Evolutionary conservation across 2,329 filamentous ascomycete species (phyloP).

Genomic region (Aspergillus sp.): DNA sequence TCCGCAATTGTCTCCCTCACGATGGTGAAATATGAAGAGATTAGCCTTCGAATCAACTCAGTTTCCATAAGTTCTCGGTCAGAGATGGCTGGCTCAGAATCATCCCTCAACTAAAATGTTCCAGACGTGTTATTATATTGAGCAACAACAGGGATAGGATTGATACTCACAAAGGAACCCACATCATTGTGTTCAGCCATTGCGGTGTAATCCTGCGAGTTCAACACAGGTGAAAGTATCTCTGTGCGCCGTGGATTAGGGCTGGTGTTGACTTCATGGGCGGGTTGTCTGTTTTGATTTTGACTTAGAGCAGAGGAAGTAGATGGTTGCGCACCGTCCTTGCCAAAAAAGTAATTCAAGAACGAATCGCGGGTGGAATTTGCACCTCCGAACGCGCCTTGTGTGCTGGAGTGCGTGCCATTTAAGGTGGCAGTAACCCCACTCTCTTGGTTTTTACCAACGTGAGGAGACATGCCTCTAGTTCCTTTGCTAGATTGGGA

Average conservation of each 20-base stretch:
- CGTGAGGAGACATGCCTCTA: slow-evolving; percentile 79
- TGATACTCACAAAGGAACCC: slow-evolving; percentile 49
- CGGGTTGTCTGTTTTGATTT: slow-evolving; percentile 64
- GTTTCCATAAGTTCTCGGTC: slow-evolving; percentile 97
- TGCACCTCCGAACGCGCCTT: slow-evolving; percentile 60
- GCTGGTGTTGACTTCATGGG: slow-evolving; percentile 76
- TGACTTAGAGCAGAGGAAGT: slow-evolving; percentile 43
- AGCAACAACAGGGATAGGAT: not conserved
- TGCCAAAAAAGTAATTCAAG: slow-evolving; percentile 98
- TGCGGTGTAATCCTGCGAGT: slow-evolving; percentile 43
- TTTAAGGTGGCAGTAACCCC: slow-evolving; percentile 69
- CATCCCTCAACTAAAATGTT: slow-evolving; percentile 36
- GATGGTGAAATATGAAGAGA: slow-evolving; percentile 98
- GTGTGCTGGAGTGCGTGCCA: slow-evolving; percentile 61
- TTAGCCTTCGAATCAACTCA: slow-evolving; percentile 91
- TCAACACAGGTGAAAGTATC: slow-evolving; percentile 41
- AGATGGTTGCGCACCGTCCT: slow-evolving; percentile 64
- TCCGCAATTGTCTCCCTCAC: slow-evolving; percentile 98
- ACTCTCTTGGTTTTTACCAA: slow-evolving; percentile 63
- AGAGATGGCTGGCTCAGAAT: slow-evolving; percentile 80
- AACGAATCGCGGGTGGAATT: slow-evolving; percentile 82
- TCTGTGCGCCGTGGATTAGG: slow-evolving; percentile 76
- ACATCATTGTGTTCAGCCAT: slow-evolving; percentile 43
- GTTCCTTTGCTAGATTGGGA: slow-evolving; percentile 61
- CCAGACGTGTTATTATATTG: slow-evolving; percentile 7